Evolutionary conservation across 202 grass and related monocot species (phyloP).

Genomic region (Panicum hallii): DNA sequence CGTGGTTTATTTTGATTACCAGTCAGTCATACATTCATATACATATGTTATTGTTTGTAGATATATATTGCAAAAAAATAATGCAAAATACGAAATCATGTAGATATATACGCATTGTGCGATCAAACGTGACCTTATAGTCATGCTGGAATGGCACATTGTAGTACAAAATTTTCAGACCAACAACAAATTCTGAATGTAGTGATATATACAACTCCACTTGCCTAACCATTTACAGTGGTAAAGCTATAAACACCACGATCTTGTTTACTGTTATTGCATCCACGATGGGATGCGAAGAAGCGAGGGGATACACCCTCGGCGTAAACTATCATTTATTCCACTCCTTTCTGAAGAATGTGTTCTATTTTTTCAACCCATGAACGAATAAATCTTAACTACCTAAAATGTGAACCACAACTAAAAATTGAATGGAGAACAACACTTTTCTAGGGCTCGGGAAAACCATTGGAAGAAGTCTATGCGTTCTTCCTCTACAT

Average conservation of each 20-base stretch:
- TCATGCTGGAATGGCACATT: background rate
- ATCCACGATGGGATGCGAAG: constrained; percentile 12
- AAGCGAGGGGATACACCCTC: background rate
- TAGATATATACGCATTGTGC: too few species aligned
- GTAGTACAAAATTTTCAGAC: background rate
- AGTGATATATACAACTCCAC: background rate
- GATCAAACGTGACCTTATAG: background rate
- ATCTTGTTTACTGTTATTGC: constrained; percentile 17
- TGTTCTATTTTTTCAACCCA: constrained; percentile 1
- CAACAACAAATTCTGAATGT: background rate
- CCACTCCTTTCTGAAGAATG: constrained; percentile 6
- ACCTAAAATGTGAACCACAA: constrained; percentile 24
- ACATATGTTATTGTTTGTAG: background rate
- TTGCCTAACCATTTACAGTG: constrained; percentile 11
- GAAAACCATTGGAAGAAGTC: constrained; percentile 66
- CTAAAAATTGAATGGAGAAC: constrained; percentile 63
- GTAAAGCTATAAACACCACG: background rate
- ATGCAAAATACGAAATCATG: background rate
- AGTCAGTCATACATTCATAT: background rate
- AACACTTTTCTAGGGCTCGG: constrained; percentile 77
- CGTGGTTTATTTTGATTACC: background rate
- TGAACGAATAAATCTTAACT: constrained; percentile 51
- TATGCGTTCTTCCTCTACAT: constrained; percentile 58
- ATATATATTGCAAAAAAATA: background rate
- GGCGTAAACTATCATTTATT: constrained; percentile 13